A percentile compares a stretch with the other conserved stretches of the same genome.
phyloP scores from a whole-genome alignment of 106 monocot genomes.

The Dioscorea alata region DNA sequence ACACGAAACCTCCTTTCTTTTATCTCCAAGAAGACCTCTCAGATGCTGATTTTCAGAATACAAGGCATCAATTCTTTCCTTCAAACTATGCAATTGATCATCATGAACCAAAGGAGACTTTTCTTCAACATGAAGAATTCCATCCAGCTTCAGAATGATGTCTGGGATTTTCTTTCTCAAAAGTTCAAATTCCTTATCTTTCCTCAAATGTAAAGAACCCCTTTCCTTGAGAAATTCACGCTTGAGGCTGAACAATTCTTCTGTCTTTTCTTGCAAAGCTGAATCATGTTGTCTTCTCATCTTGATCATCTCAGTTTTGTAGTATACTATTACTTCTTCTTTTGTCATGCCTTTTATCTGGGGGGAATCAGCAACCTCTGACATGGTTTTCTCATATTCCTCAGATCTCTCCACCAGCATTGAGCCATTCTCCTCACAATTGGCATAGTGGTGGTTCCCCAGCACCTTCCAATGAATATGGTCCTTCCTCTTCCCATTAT shows the following conservation, averaged over 20 bases:
- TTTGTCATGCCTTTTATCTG: slow-evolving; percentile 48
- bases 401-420: slow-evolving; percentile 8
- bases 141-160: slow-evolving; percentile 56
- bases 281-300: slow-evolving; percentile 81
- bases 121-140: slow-evolving; percentile 31
- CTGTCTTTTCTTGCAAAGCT: slow-evolving; percentile 83
- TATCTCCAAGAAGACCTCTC: slow-evolving; percentile 37
- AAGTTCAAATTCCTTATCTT: slow-evolving; percentile 68
- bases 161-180: slow-evolving; percentile 58
- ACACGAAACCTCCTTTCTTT: slow-evolving; percentile 34
- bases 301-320: slow-evolving; percentile 64
- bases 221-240: slow-evolving; percentile 71
- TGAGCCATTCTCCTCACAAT: slow-evolving; percentile 31
- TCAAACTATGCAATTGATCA: slow-evolving; percentile 27
- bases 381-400: slow-evolving; percentile 16
- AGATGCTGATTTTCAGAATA: slow-evolving; percentile 50
- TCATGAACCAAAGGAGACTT: slow-evolving; percentile 6
- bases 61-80: slow-evolving; percentile 36
- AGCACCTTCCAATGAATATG: slow-evolving; percentile 20
- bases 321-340: slow-evolving; percentile 57
- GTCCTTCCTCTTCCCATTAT: slow-evolving; percentile 43
- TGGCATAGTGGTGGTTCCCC: slow-evolving; percentile 21
- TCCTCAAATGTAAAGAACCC: slow-evolving; percentile 42
- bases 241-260: slow-evolving; percentile 74
- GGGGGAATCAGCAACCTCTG: slow-evolving; percentile 34